Base-by-base conservation (phyloP, 2,329 filamentous ascomycete species). In the Aspergillus tubingensis region DNA sequence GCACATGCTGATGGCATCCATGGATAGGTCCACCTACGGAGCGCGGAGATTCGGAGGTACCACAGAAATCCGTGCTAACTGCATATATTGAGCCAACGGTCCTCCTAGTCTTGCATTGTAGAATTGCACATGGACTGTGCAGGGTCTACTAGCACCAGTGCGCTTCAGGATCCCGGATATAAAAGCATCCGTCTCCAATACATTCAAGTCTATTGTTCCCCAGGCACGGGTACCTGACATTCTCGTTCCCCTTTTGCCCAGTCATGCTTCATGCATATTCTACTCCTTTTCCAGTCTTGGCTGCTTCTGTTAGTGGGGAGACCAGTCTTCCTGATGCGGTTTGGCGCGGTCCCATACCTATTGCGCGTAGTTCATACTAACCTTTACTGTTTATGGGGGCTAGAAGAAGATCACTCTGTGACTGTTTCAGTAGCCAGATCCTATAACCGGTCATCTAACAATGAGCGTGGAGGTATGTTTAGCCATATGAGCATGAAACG, bases 111-210 rank as follows among this genome's bases (percentile, higher is more conserved):
- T 54, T 39, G 21, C 36, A 21, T 25, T 41, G 30, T 53, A 53
- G 38, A 44, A 43, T 41, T 52, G 52, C 36, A 58, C 36, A 52
- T 58, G 56, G 56, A 58, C 56, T 52, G 56, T 58, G 56, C 56
- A 52, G 52, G 43, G 43, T 49, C 32, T 56, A 49, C 32, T 56
- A 49, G 19, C 32, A 38, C n/a, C 15, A 30, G 25, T 19, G 25
- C 15, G 17, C 17, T 44, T 44, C 41, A 21, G 17, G 23, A 68
- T n/a, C 66, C 65, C 5, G 70, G 74, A 3, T 80, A 80, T 65
- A 62, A 72, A 1, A 75, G 69, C 0, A 67, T 76, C 10, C 69
- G 68, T 59, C 76, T 68, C 49, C 39, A 62, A 27, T 13, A 57
- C 23, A 17, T 27, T n/a, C 8, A 11, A 19, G 15, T 30, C 25